Percentiles rank a stretch among this genome's conserved stretches.
Conservation (phyloP, 495 filamentous ascomycete genomes). For the Cercophora newfieldiana region DNA sequence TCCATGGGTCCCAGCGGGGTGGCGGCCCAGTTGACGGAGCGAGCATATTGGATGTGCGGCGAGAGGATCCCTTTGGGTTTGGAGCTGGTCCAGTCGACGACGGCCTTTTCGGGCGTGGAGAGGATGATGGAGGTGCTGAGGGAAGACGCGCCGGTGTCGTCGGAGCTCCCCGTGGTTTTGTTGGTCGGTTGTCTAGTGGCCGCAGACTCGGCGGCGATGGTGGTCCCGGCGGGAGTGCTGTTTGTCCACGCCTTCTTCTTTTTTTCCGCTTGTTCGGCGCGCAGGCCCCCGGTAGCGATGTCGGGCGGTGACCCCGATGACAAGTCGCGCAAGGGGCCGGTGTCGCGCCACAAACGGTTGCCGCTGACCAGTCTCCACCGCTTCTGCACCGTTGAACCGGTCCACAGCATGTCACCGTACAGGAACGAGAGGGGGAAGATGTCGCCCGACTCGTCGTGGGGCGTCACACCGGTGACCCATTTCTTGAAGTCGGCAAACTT, state of each 20-base stretch:
- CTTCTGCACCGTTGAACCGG: constrained; percentile 58
- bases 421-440: constrained; percentile 53
- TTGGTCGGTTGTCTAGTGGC: constrained; percentile 14
- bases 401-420: constrained; percentile 58
- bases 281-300: constrained; percentile 22
- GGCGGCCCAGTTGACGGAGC: constrained; percentile 59
- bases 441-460: constrained; percentile 48
- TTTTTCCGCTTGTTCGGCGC: constrained; percentile 16
- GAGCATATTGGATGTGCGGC: constrained; percentile 59
- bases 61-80: constrained; percentile 30
- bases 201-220: constrained; percentile 13
- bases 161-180: constrained; percentile 28
- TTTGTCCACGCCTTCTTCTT: neutral
- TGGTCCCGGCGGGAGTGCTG: constrained; percentile 12
- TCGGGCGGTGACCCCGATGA: constrained; percentile 23
- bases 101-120: constrained; percentile 22
- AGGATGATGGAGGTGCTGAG: constrained; percentile 22
- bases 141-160: constrained; percentile 17
- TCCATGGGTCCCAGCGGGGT: constrained; percentile 64
- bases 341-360: constrained; percentile 23
- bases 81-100: constrained; percentile 33
- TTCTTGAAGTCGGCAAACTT: constrained; percentile 54
- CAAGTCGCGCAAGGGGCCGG: constrained; percentile 18
- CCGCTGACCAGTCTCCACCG: constrained; percentile 58
- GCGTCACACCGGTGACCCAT: constrained; percentile 53